Conservation (phyloP, 139 green algal genomes). For the Spirogloea muscicola region DNA sequence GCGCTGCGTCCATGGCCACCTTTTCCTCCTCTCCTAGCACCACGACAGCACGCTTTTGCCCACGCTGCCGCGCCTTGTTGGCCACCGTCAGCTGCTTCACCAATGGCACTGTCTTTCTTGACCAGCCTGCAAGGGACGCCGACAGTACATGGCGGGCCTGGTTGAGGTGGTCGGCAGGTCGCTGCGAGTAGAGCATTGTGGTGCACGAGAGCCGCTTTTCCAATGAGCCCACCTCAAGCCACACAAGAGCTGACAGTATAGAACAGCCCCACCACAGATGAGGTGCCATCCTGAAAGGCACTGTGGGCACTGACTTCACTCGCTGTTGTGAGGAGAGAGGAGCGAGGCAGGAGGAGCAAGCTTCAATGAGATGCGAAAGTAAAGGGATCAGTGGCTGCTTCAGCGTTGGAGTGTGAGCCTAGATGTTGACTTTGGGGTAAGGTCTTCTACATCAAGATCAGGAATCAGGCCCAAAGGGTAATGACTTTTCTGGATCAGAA, state of each 20-base stretch:
- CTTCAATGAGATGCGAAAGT: too few species aligned
- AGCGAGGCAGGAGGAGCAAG: too few species aligned
- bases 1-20: constrained; percentile 10
- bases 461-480: background rate
- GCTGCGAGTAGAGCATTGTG: background rate
- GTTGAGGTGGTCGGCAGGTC: background rate
- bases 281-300: too few species aligned
- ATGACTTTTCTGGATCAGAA: background rate
- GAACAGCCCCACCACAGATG: too few species aligned
- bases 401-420: too few species aligned
- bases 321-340: too few species aligned
- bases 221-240: too few species aligned
- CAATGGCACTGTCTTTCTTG: constrained; percentile 19
- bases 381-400: too few species aligned
- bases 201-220: background rate
- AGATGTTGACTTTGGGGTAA: too few species aligned
- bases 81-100: constrained; percentile 6
- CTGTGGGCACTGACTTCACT: too few species aligned
- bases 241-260: too few species aligned
- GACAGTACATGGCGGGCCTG: background rate
- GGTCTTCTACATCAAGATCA: background rate
- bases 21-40: constrained; percentile 9
- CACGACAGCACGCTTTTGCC: constrained; percentile 5
- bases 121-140: constrained; percentile 8
- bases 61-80: background rate